These are phyloP conservation scores for Lathyrus oleraceus DNA, from an alignment of 306 rosid species.

Conservation along the genomic window DNA sequence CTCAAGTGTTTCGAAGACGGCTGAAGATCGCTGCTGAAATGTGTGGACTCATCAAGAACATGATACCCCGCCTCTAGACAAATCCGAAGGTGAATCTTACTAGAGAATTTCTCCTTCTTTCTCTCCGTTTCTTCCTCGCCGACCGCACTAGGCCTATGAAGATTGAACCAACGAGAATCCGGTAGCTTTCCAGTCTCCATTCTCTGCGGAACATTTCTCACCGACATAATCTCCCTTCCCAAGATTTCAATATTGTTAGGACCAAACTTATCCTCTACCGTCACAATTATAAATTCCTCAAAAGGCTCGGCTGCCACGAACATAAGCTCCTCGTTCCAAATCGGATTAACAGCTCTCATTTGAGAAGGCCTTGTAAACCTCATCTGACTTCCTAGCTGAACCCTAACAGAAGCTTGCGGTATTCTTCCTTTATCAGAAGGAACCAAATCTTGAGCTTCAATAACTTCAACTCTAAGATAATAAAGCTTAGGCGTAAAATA, in stretches of 20 bases:
- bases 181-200: slow-evolving; percentile 59
- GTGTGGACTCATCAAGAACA: slow-evolving; percentile 95
- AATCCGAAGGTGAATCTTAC: slow-evolving; percentile 77
- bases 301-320: slow-evolving; percentile 90
- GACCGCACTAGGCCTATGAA: slow-evolving; percentile 53
- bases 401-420: slow-evolving; percentile 53
- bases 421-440: slow-evolving; percentile 60
- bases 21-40: slow-evolving; percentile 88
- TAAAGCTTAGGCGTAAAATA: slow-evolving; percentile 87
- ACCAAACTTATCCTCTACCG: slow-evolving; percentile 67
- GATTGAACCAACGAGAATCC: slow-evolving; percentile 72
- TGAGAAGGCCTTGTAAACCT: slow-evolving; percentile 50
- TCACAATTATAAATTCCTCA: slow-evolving; percentile 60
- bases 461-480: slow-evolving; percentile 75
- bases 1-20: slow-evolving; percentile 77
- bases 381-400: slow-evolving; percentile 61
- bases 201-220: slow-evolving; percentile 53
- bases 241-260: slow-evolving; percentile 61
- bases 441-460: slow-evolving; percentile 86
- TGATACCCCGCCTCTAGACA: slow-evolving; percentile 81
- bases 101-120: slow-evolving; percentile 82
- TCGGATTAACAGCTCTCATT: slow-evolving; percentile 48
- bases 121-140: slow-evolving; percentile 57
- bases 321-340: slow-evolving; percentile 89
- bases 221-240: slow-evolving; percentile 61